phyloP scores from a whole-genome alignment of 2,329 filamentous ascomycete species.

The Xylariaceae sp. region DNA sequence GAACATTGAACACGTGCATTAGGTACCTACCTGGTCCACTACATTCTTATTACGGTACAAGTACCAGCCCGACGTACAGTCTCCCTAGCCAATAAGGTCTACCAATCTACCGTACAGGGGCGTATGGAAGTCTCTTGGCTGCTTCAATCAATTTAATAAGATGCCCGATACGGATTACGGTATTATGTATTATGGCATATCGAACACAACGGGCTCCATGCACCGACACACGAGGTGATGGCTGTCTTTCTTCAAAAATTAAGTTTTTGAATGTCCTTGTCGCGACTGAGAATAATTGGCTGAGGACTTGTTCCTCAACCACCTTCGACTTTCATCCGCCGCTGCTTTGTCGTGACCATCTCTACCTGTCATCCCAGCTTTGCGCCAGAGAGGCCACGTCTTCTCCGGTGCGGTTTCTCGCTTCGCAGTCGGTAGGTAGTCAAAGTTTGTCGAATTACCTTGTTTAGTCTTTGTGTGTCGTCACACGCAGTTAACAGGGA shows the following conservation, averaged over 20 bases:
- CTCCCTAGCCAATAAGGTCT: background rate
- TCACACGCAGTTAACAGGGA: background rate
- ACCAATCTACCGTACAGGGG: background rate
- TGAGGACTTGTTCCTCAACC: background rate
- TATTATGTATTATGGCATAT: background rate
- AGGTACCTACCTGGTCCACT: no score
- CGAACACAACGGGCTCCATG: background rate
- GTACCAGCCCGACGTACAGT: no score
- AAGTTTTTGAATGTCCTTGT: background rate
- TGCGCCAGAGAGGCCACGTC: slow-evolving; percentile 24
- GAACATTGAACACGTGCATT: no score
- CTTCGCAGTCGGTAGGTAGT: slow-evolving; percentile 4
- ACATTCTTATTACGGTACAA: no score
- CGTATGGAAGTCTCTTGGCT: background rate
- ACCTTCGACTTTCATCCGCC: slow-evolving; percentile 6
- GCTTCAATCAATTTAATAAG: no score
- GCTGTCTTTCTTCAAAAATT: background rate
- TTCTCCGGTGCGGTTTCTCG: slow-evolving; percentile 13
- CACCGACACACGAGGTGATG: background rate
- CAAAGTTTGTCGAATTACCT: slow-evolving; percentile 5
- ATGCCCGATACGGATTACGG: no score
- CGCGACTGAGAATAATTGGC: background rate
- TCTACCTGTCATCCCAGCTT: background rate
- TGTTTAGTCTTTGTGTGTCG: background rate
- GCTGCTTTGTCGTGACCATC: background rate